These are phyloP conservation scores for Neofusicoccum umdonicola DNA, from an alignment of 2,329 filamentous ascomycete species.

Conservation along the genomic window DNA sequence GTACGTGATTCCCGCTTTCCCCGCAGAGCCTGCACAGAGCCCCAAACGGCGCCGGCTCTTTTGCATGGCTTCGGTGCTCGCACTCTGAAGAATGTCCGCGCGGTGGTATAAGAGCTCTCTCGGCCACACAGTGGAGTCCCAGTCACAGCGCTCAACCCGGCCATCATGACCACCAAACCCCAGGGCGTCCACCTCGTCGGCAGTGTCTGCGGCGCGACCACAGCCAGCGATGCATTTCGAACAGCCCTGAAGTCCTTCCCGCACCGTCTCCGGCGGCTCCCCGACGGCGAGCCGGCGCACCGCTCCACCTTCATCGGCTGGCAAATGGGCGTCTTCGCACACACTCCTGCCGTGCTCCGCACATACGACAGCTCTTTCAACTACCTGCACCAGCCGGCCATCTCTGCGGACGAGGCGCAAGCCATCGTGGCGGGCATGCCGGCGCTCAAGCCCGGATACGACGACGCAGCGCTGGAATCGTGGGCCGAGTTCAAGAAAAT, in stretches of 20 bases:
- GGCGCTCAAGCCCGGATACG: slow-evolving; percentile 30
- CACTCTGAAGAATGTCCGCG: no score
- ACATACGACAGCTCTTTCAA: background rate
- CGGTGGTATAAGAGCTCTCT: no score
- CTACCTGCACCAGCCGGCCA: background rate
- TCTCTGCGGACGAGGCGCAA: background rate
- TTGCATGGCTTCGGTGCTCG: no score
- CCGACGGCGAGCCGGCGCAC: slow-evolving; percentile 22
- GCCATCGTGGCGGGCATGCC: slow-evolving; percentile 9
- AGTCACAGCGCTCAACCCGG: no score
- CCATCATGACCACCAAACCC: background rate
- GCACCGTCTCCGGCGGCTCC: slow-evolving; percentile 19
- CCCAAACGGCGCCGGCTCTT: no score
- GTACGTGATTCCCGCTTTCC: no score
- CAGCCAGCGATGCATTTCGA: slow-evolving; percentile 15
- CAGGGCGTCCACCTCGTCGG: slow-evolving; percentile 15
- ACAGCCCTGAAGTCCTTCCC: slow-evolving; percentile 1
- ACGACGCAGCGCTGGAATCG: slow-evolving; percentile 32
- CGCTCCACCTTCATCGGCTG: slow-evolving; percentile 18
- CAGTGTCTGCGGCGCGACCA: slow-evolving; percentile 15
- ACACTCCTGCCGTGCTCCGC: slow-evolving; percentile 2
- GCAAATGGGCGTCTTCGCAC: slow-evolving; percentile 15
- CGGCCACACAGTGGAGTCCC: no score
- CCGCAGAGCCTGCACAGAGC: no score
- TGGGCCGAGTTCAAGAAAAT: slow-evolving; percentile 32